phyloP scores from a whole-genome alignment of 805 yeast species.

The Pichia cephalocereana region DNA sequence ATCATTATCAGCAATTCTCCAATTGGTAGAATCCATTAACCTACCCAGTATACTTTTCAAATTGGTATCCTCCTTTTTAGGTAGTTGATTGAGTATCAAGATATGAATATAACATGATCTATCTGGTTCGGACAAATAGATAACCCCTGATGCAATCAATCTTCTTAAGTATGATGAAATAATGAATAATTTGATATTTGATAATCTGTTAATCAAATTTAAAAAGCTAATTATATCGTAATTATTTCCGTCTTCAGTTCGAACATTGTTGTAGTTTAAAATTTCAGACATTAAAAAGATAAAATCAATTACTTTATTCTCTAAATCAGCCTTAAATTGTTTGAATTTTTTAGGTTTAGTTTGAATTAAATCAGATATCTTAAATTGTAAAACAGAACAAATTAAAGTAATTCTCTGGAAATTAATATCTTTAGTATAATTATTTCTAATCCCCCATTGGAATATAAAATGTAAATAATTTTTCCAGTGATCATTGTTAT shows the following conservation, averaged over 20 bases:
- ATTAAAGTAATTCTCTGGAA: conserved; percentile 17
- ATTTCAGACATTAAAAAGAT: conserved; percentile 23
- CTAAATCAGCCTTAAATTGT: conserved; percentile 23
- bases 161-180: conserved; percentile 66
- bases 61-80: conserved; percentile 37
- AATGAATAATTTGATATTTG: conserved; percentile 37
- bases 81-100: conserved; percentile 47
- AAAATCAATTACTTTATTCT: conserved; percentile 24
- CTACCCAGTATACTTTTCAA: conserved; percentile 23
- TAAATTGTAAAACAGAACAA: conserved; percentile 18
- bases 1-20: conserved; percentile 9
- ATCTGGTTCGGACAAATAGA: conserved; percentile 48
- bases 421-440: conserved; percentile 11
- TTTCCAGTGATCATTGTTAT: conserved; percentile 20
- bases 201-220: conserved; percentile 44
- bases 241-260: conserved; percentile 5
- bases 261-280: conserved; percentile 15
- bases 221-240: conserved; percentile 26
- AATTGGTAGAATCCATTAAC: conserved; percentile 19
- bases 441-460: conserved; percentile 24
- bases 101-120: conserved; percentile 47
- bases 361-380: conserved; percentile 15
- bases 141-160: conserved; percentile 77
- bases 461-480: conserved; percentile 15
- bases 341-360: conserved; percentile 18